Evolutionary conservation across 2,329 filamentous ascomycete genomes (phyloP).

Genomic region (Pseudonectria buxi): DNA sequence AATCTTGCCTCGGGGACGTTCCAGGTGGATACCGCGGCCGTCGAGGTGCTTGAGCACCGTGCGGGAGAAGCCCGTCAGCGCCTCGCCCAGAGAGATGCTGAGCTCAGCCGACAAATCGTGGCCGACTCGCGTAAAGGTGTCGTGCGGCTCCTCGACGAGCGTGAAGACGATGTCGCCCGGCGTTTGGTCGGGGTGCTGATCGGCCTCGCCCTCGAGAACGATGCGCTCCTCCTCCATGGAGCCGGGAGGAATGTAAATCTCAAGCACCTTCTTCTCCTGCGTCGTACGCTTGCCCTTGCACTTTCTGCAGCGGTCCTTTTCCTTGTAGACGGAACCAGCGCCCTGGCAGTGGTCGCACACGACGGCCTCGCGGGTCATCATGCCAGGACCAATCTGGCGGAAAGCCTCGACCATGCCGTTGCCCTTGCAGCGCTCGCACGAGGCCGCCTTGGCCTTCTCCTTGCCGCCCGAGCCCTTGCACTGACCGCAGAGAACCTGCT

Average conservation of each 20-base stretch:
- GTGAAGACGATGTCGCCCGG: conserved; percentile 93
- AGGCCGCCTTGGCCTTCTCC: conserved; percentile 77
- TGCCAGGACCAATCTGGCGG: conserved; percentile 76
- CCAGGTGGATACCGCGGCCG: conserved; percentile 78
- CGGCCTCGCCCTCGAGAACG: conserved; percentile 84
- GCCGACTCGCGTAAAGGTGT: conserved; percentile 74
- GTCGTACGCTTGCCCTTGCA: conserved; percentile 89
- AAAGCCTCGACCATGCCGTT: conserved; percentile 70
- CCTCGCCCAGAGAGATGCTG: conserved; percentile 73
- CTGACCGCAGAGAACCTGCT: conserved; percentile 79
- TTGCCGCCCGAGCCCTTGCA: conserved; percentile 90
- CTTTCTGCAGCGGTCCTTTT: conserved; percentile 98
- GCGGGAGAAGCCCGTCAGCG: conserved; percentile 81
- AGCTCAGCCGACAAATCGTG: conserved; percentile 78
- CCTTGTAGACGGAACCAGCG: conserved; percentile 79
- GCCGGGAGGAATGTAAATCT: conserved; percentile 91
- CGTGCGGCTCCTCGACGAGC: conserved; percentile 73
- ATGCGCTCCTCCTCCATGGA: conserved; percentile 84
- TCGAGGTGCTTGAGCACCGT: conserved; percentile 90
- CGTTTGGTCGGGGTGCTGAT: conserved; percentile 81
- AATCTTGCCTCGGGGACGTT: conserved; percentile 74
- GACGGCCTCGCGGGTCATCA: conserved; percentile 74
- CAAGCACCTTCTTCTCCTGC: conserved; percentile 86
- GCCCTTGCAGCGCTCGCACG: conserved; percentile 80
- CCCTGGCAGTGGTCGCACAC: conserved; percentile 79